Percentiles rank a stretch among this genome's conserved stretches.
Conservation (phyloP, 768 basidiomycete species). For the Xanthoconium purpureum region DNA sequence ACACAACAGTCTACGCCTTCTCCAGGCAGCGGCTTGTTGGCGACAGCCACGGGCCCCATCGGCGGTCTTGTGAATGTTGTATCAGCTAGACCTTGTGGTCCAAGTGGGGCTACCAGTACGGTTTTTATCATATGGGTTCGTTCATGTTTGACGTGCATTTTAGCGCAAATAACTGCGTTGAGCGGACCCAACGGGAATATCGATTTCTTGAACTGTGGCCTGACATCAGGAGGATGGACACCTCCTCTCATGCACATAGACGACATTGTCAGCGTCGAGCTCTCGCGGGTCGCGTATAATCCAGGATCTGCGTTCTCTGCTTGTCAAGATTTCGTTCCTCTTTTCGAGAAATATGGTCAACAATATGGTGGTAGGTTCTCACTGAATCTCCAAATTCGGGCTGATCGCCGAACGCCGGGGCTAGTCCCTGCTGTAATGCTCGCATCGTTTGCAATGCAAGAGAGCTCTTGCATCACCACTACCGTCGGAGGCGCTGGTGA, state of each 20-base stretch:
- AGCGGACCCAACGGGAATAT: constrained; percentile 71
- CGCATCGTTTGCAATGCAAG: constrained; percentile 89
- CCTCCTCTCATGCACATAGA: constrained; percentile 59
- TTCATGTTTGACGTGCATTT: constrained; percentile 2
- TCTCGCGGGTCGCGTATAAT: constrained; percentile 47
- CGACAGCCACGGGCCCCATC: not conserved
- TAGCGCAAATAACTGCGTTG: constrained; percentile 47
- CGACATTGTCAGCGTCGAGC: constrained; percentile 47
- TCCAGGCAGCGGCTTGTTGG: not conserved
- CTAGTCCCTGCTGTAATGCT: constrained; percentile 71
- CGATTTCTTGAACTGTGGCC: constrained; percentile 76
- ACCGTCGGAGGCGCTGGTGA: constrained; percentile 75
- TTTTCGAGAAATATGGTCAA: constrained; percentile 61
- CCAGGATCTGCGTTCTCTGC: constrained; percentile 53
- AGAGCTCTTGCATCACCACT: constrained; percentile 66
- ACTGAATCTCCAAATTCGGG: not conserved
- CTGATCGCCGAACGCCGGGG: not conserved
- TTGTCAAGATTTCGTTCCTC: constrained; percentile 47
- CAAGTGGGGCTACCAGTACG: constrained; percentile 46
- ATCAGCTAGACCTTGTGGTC: constrained; percentile 40
- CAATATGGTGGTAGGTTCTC: constrained; percentile 38
- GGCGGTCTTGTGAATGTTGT: constrained; percentile 36
- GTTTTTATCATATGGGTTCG: constrained; percentile 21
- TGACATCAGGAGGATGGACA: constrained; percentile 62
- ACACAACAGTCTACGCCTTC: not conserved